A percentile compares a stretch with the other conserved stretches of the same genome.
These are phyloP conservation scores for Castanea crenata DNA, from an alignment of 306 rosid genomes.

Conservation along the genomic window DNA sequence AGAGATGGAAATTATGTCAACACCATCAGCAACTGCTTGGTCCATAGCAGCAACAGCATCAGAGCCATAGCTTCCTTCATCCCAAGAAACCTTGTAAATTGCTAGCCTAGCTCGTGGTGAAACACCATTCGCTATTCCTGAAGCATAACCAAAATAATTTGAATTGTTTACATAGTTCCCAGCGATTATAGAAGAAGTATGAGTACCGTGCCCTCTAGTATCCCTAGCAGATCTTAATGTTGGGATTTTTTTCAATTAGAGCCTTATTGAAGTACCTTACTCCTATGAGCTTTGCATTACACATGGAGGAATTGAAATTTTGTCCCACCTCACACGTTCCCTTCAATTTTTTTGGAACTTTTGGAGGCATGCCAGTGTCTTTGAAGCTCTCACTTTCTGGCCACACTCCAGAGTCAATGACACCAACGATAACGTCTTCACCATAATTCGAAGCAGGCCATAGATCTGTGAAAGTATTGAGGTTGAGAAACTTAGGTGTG, in stretches of 20 bases:
- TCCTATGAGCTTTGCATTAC: slow-evolving; percentile 38
- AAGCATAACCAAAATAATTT: slow-evolving; percentile 30
- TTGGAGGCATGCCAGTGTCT: slow-evolving; percentile 27
- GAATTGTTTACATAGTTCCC: slow-evolving; percentile 34
- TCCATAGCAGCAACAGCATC: slow-evolving; percentile 38
- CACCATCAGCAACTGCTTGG: slow-evolving; percentile 31
- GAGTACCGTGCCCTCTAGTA: slow-evolving; percentile 33
- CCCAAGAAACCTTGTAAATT: slow-evolving; percentile 35
- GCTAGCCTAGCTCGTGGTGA: slow-evolving; percentile 34
- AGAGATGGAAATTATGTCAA: slow-evolving; percentile 35
- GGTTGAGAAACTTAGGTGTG: slow-evolving; percentile 35
- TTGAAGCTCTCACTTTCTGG: slow-evolving; percentile 43
- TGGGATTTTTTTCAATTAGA: slow-evolving; percentile 14
- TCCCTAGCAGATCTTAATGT: slow-evolving; percentile 28
- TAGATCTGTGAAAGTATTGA: slow-evolving; percentile 22
- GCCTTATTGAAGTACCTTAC: slow-evolving; percentile 41
- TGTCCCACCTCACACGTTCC: slow-evolving; percentile 46
- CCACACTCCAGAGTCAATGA: slow-evolving; percentile 37
- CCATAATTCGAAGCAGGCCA: slow-evolving; percentile 37
- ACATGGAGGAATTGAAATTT: slow-evolving; percentile 31
- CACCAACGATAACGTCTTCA: slow-evolving; percentile 26
- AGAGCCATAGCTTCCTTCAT: slow-evolving; percentile 31
- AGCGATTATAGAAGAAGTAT: slow-evolving; percentile 38
- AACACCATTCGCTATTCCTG: slow-evolving; percentile 38
- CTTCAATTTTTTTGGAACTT: slow-evolving; percentile 33